These are phyloP conservation scores for Penicillium lagena DNA, from an alignment of 495 filamentous ascomycete species.

Conservation along the genomic window DNA sequence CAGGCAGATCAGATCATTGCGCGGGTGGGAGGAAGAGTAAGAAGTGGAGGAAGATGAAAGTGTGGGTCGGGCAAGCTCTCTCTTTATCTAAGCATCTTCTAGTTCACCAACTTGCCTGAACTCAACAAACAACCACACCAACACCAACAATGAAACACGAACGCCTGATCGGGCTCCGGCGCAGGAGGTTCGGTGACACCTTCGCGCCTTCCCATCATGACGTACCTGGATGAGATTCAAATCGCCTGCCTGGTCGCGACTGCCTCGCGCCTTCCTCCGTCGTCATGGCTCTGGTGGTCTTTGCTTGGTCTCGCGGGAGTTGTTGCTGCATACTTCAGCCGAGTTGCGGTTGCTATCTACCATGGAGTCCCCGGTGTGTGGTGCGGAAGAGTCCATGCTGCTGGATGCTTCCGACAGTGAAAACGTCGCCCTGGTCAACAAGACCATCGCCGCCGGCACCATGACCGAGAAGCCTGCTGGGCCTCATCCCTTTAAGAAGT, in stretches of 20 bases:
- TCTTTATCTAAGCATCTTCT: too few relatives aligned
- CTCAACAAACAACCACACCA: too few relatives aligned
- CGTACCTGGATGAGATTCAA: slow-evolving; percentile 24
- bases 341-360: slow-evolving; percentile 2
- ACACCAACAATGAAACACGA: background rate
- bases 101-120: background rate
- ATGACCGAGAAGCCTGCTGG: slow-evolving; percentile 3
- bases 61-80: slow-evolving; percentile 9
- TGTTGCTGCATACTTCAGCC: background rate
- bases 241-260: slow-evolving; percentile 18
- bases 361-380: slow-evolving; percentile 7
- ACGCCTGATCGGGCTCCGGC: background rate
- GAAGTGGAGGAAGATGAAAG: too few relatives aligned
- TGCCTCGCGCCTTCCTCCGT: slow-evolving; percentile 8
- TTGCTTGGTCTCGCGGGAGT: too few relatives aligned
- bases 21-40: slow-evolving; percentile 2
- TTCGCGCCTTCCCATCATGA: slow-evolving; percentile 15
- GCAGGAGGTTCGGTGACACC: slow-evolving; percentile 13
- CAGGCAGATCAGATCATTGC: background rate
- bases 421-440: too few relatives aligned
- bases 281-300: slow-evolving; percentile 4
- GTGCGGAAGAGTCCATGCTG: background rate
- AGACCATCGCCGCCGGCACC: background rate
- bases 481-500: slow-evolving; percentile 41
- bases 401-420: background rate